Conservation (phyloP, 1,139 yeast genomes). For the Pichia sp. region DNA sequence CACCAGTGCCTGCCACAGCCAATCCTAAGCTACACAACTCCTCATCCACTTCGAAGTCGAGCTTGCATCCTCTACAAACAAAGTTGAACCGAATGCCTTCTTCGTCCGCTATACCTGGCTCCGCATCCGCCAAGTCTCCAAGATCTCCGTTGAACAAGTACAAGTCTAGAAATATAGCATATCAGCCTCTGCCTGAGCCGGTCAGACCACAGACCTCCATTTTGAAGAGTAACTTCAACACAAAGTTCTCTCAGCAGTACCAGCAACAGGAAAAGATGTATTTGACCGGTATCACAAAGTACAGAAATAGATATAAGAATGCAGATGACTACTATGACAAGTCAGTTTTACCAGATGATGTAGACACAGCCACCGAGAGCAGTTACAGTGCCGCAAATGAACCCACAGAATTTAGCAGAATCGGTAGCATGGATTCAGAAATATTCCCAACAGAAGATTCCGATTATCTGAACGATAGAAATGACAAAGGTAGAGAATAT, state of each 20-base stretch:
- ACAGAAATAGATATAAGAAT: conserved; percentile 26
- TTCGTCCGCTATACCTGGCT: background rate
- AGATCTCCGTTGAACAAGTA: conserved; percentile 13
- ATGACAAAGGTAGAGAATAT: conserved; percentile 24
- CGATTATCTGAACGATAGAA: conserved; percentile 10
- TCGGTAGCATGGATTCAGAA: conserved; percentile 17
- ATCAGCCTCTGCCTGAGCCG: conserved; percentile 15
- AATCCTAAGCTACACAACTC: background rate
- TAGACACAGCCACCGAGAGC: conserved; percentile 34
- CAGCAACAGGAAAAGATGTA: conserved; percentile 53
- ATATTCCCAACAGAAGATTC: conserved; percentile 18
- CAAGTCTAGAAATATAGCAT: conserved; percentile 10
- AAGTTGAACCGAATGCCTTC: conserved; percentile 9
- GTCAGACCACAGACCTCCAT: conserved; percentile 30
- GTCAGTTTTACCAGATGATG: conserved; percentile 30
- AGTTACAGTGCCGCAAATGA: background rate
- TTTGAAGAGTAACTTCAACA: conserved; percentile 29
- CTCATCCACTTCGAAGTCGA: background rate
- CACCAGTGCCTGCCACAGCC: background rate
- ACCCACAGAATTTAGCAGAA: conserved; percentile 12
- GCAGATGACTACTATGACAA: conserved; percentile 54
- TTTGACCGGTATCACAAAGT: conserved; percentile 33
- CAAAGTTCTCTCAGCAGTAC: conserved; percentile 39
- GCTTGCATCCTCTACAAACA: conserved; percentile 11
- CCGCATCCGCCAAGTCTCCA: conserved; percentile 7